Evolutionary conservation across 257 asterid species (phyloP).

Genomic region (Solanum peruvianum): DNA sequence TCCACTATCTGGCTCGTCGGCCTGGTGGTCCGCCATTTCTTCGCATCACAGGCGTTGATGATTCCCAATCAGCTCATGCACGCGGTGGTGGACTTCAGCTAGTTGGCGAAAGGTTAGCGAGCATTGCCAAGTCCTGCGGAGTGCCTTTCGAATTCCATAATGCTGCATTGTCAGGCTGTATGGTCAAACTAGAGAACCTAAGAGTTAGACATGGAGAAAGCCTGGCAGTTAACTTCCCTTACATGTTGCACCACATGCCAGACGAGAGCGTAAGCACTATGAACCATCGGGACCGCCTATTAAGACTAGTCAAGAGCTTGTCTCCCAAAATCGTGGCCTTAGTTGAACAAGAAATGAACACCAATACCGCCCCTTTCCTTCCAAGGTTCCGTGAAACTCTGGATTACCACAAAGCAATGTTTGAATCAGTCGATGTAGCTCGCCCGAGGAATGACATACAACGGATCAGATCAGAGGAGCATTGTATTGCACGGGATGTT

Average conservation of each 20-base stretch:
- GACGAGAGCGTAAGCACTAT: slow-evolving; percentile 85
- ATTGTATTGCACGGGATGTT: slow-evolving; percentile 66
- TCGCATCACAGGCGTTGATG: slow-evolving; percentile 52
- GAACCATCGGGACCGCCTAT: slow-evolving; percentile 75
- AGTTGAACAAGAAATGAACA: slow-evolving; percentile 81
- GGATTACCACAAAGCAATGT: slow-evolving; percentile 78
- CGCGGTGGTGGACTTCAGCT: slow-evolving; percentile 83
- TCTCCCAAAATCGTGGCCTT: slow-evolving; percentile 74
- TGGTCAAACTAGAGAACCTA: slow-evolving; percentile 46
- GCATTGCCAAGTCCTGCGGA: slow-evolving; percentile 51
- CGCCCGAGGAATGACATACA: slow-evolving; percentile 55
- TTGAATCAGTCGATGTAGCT: slow-evolving; percentile 69
- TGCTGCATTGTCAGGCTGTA: slow-evolving; percentile 62
- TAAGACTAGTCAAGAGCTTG: slow-evolving; percentile 54
- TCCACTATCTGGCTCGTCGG: slow-evolving; percentile 29
- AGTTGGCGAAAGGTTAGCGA: slow-evolving; percentile 52
- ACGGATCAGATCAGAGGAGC: slow-evolving; percentile 70
- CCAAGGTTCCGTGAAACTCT: slow-evolving; percentile 68
- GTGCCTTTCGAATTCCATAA: slow-evolving; percentile 75
- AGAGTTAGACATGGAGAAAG: slow-evolving; percentile 52
- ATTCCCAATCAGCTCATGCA: slow-evolving; percentile 58
- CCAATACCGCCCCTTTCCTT: slow-evolving; percentile 61
- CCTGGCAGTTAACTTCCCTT: slow-evolving; percentile 76
- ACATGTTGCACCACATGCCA: slow-evolving; percentile 87
- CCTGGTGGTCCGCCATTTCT: slow-evolving; percentile 44